Evolutionary conservation across 495 filamentous ascomycete species (phyloP).

Genomic region (Hypoxylon fuscum): DNA sequence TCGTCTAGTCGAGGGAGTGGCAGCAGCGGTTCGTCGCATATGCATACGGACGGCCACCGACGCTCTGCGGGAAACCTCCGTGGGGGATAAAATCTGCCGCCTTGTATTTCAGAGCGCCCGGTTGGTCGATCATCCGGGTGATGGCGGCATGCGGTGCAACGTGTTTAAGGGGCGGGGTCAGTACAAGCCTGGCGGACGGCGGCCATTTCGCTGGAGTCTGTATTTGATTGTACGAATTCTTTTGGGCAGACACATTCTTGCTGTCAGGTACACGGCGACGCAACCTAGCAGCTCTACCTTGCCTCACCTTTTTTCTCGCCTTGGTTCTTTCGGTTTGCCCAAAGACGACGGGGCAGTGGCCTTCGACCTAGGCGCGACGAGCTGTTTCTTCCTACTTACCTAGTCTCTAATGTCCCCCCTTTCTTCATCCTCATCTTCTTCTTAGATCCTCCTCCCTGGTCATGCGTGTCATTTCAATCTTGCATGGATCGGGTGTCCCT

Average conservation of each 20-base stretch:
- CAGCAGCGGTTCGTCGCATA: constrained; percentile 31
- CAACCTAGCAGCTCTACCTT: constrained; percentile 15
- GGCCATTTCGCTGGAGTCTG: too few relatives aligned
- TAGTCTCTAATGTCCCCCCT: constrained; percentile 16
- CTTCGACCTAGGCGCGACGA: neutral
- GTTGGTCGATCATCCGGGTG: constrained; percentile 35
- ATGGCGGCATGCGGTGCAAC: constrained; percentile 39
- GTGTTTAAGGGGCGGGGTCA: constrained; percentile 6
- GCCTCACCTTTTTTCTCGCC: neutral
- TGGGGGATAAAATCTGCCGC: constrained; percentile 36
- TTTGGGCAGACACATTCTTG: constrained; percentile 10
- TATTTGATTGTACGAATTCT: constrained; percentile 29
- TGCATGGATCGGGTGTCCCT: constrained; percentile 37
- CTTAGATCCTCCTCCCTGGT: constrained; percentile 16
- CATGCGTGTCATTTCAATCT: constrained; percentile 32
- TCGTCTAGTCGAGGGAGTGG: constrained; percentile 26
- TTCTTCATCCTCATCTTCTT: constrained; percentile 20
- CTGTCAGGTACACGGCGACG: constrained; percentile 26
- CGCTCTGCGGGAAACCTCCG: constrained; percentile 47
- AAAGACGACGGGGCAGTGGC: constrained; percentile 7
- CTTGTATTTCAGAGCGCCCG: constrained; percentile 26
- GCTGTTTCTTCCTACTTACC: neutral
- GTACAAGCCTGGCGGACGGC: constrained; percentile 15
- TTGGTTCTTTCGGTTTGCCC: constrained; percentile 16
- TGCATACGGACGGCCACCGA: constrained; percentile 39